Percentiles rank a stretch among this genome's conserved stretches.
Evolutionary conservation across 148 eudicot genomes (phyloP).

Genomic region (Pouteria glomerata): DNA sequence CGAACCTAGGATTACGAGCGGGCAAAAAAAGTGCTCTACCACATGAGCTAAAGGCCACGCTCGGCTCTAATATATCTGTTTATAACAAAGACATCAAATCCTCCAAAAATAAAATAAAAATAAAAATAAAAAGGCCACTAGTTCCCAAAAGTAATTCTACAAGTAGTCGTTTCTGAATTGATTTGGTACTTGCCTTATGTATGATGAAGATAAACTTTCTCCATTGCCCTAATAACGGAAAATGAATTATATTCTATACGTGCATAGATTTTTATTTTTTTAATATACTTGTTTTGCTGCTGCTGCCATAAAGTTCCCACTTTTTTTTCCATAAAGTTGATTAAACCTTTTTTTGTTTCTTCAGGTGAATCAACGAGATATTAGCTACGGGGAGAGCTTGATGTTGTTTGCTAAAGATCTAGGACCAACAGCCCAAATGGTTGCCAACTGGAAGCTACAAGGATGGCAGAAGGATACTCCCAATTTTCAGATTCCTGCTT

Average conservation of each 20-base stretch:
- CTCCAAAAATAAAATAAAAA: too few relatives aligned
- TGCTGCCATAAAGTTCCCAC: not conserved
- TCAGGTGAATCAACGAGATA: slow-evolving; percentile 40
- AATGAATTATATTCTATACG: too few relatives aligned
- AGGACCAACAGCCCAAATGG: slow-evolving; percentile 65
- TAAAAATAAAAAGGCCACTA: too few relatives aligned
- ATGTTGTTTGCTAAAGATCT: slow-evolving; percentile 55
- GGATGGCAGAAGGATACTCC: slow-evolving; percentile 14
- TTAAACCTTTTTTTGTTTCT: not conserved
- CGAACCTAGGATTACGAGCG: too few relatives aligned
- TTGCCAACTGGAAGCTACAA: slow-evolving; percentile 58
- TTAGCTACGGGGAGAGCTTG: slow-evolving; percentile 58
- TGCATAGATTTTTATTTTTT: too few relatives aligned
- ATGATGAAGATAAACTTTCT: not conserved
- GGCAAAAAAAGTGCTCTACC: too few relatives aligned
- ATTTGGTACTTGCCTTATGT: not conserved
- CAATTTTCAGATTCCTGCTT: slow-evolving; percentile 3
- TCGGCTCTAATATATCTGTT: too few relatives aligned
- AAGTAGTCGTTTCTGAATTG: not conserved
- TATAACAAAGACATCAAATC: too few relatives aligned
- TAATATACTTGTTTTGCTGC: not conserved
- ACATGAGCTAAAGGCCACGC: too few relatives aligned
- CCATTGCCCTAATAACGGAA: too few relatives aligned
- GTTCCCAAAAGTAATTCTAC: too few relatives aligned
- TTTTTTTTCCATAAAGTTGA: not conserved